These are phyloP conservation scores for Crucibulum laeve DNA, from an alignment of 768 basidiomycete genomes.

Conservation along the genomic window DNA sequence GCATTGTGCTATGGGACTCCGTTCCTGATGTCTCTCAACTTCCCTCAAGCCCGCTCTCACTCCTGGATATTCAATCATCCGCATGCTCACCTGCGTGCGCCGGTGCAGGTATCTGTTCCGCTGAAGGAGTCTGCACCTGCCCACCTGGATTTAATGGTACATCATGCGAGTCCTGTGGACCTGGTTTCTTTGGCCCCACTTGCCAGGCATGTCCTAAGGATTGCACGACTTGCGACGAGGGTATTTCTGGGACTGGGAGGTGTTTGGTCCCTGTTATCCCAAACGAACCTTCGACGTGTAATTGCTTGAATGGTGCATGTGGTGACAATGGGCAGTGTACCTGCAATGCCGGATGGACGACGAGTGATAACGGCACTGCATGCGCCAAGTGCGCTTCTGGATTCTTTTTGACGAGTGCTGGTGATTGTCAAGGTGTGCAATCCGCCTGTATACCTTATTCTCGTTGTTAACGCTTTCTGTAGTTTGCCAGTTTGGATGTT, in stretches of 20 bases:
- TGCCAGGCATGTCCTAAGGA: slow-evolving; percentile 69
- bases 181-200: slow-evolving; percentile 70
- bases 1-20: slow-evolving; percentile 74
- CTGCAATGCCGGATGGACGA: slow-evolving; percentile 77
- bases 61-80: slow-evolving; percentile 70
- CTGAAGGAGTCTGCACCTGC: slow-evolving; percentile 70
- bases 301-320: slow-evolving; percentile 82
- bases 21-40: slow-evolving; percentile 73
- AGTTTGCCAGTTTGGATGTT: slow-evolving; percentile 76
- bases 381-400: slow-evolving; percentile 74
- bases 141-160: slow-evolving; percentile 70
- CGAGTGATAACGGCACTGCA: slow-evolving; percentile 64
- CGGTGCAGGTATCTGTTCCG: slow-evolving; percentile 65
- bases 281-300: slow-evolving; percentile 63
- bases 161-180: slow-evolving; percentile 73
- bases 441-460: background rate
- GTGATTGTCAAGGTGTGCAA: slow-evolving; percentile 66
- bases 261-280: slow-evolving; percentile 53
- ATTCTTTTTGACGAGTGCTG: slow-evolving; percentile 67
- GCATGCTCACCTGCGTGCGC: slow-evolving; percentile 77
- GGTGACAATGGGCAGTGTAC: slow-evolving; percentile 62
- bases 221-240: slow-evolving; percentile 73
- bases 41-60: slow-evolving; percentile 50
- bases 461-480: slow-evolving; percentile 1
- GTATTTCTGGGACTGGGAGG: slow-evolving; percentile 70